These are phyloP conservation scores for Ascoidea tarda DNA, from an alignment of 805 yeast species.

Conservation along the genomic window DNA sequence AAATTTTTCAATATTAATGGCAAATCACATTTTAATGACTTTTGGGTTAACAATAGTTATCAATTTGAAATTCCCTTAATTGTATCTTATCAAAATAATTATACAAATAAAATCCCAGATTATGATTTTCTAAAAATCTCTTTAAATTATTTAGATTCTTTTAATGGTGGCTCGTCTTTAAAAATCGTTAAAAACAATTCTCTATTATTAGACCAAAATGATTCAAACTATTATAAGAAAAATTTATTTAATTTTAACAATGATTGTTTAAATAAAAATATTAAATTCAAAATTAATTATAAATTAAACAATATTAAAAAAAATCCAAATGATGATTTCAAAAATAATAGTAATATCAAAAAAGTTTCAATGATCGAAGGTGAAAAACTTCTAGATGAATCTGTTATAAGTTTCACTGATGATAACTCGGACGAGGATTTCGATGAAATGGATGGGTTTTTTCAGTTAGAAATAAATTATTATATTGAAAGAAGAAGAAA, in stretches of 20 bases:
- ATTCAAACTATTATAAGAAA: slow-evolving; percentile 11
- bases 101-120: slow-evolving; percentile 7
- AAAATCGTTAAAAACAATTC: slow-evolving; percentile 14
- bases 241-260: slow-evolving; percentile 18
- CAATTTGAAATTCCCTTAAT: slow-evolving; percentile 21
- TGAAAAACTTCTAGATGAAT: background rate
- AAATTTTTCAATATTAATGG: slow-evolving; percentile 19
- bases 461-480: slow-evolving; percentile 20
- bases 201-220: slow-evolving; percentile 9
- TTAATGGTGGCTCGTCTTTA: slow-evolving; percentile 23
- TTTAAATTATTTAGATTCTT: slow-evolving; percentile 15
- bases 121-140: slow-evolving; percentile 8
- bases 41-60: slow-evolving; percentile 25
- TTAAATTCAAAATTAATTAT: slow-evolving; percentile 14
- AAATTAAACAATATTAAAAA: slow-evolving; percentile 15
- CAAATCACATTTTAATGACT: slow-evolving; percentile 12
- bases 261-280: slow-evolving; percentile 12
- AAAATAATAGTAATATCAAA: background rate
- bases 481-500: slow-evolving; percentile 20
- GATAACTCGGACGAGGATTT: background rate
- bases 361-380: background rate
- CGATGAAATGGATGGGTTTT: slow-evolving; percentile 13
- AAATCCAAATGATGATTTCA: slow-evolving; percentile 2
- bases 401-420: background rate
- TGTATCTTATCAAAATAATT: background rate